These are phyloP conservation scores for Aspergillus latus DNA, from an alignment of 2,329 filamentous ascomycete genomes.

Conservation along the genomic window DNA sequence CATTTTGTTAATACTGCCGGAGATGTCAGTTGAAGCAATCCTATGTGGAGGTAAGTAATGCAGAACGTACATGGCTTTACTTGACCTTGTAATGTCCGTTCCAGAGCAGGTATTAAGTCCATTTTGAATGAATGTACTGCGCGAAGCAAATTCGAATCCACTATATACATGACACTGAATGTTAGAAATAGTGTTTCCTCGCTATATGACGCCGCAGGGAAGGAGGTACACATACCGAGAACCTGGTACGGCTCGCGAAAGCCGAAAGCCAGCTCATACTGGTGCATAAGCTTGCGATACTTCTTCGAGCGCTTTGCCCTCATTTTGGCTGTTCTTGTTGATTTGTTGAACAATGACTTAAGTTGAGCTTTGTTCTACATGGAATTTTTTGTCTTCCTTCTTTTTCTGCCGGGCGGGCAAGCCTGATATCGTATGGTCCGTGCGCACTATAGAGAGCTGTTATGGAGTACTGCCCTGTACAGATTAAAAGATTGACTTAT, in stretches of 20 bases:
- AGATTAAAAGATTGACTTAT: no score
- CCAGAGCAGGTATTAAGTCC: conserved; percentile 74
- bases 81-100: conserved; percentile 81
- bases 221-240: conserved; percentile 53
- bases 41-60: neutral
- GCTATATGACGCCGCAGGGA: neutral
- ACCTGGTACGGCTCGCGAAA: conserved; percentile 96
- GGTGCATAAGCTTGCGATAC: conserved; percentile 89
- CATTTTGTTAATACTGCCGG: conserved; percentile 69
- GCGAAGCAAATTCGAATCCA: conserved; percentile 81
- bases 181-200: conserved; percentile 8
- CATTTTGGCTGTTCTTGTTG: conserved; percentile 50
- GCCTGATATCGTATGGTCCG: conserved; percentile 26
- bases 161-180: conserved; percentile 37
- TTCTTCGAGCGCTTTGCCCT: conserved; percentile 69
- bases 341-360: conserved; percentile 8
- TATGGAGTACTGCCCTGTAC: no score
- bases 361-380: conserved; percentile 1
- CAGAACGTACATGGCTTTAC: conserved; percentile 70
- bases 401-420: conserved; percentile 37
- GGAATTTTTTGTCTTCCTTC: conserved; percentile 29
- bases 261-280: conserved; percentile 81
- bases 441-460: conserved; percentile 16
- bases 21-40: no score
- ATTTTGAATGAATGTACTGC: conserved; percentile 85